phyloP scores from a whole-genome alignment of 1,139 yeast species.

The Yamadazyma aaseri region DNA sequence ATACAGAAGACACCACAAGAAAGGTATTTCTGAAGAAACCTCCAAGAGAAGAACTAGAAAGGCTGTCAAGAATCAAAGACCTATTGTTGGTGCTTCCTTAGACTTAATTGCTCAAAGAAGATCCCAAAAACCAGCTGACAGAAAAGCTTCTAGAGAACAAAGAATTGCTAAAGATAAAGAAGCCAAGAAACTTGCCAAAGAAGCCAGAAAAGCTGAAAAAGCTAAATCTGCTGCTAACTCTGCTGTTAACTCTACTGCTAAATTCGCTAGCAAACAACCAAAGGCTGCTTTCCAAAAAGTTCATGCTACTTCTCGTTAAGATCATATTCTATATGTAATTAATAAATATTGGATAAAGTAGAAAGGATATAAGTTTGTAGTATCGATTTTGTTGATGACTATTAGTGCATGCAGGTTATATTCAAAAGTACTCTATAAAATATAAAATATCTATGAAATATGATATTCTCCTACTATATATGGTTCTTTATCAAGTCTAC shows the following conservation, averaged over 20 bases:
- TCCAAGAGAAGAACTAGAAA: slow-evolving; percentile 97
- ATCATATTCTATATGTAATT: slow-evolving; percentile 17
- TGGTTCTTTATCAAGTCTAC: slow-evolving; percentile 19
- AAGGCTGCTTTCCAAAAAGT: slow-evolving; percentile 97
- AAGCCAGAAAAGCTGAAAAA: slow-evolving; percentile 92
- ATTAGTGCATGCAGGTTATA: too few species aligned
- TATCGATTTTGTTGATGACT: too few species aligned
- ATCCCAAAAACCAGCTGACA: slow-evolving; percentile 91
- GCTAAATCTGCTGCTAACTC: slow-evolving; percentile 81
- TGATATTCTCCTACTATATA: slow-evolving; percentile 40
- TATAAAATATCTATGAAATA: too few species aligned
- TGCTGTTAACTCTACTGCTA: slow-evolving; percentile 52
- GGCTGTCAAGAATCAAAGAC: slow-evolving; percentile 98
- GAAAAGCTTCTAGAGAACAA: slow-evolving; percentile 96
- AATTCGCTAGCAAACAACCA: slow-evolving; percentile 81
- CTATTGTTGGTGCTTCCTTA: slow-evolving; percentile 98
- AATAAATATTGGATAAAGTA: slow-evolving; percentile 16
- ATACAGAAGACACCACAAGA: slow-evolving; percentile 99
- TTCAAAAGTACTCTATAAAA: too few species aligned
- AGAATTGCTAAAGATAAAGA: slow-evolving; percentile 92
- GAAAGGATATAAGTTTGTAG: too few species aligned
- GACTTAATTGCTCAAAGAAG: slow-evolving; percentile 99
- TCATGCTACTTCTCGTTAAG: slow-evolving; percentile 93
- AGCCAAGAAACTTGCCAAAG: slow-evolving; percentile 91
- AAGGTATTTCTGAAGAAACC: slow-evolving; percentile 98